These are phyloP conservation scores for Boletus rubropictus DNA, from an alignment of 768 basidiomycete genomes.

Conservation along the genomic window DNA sequence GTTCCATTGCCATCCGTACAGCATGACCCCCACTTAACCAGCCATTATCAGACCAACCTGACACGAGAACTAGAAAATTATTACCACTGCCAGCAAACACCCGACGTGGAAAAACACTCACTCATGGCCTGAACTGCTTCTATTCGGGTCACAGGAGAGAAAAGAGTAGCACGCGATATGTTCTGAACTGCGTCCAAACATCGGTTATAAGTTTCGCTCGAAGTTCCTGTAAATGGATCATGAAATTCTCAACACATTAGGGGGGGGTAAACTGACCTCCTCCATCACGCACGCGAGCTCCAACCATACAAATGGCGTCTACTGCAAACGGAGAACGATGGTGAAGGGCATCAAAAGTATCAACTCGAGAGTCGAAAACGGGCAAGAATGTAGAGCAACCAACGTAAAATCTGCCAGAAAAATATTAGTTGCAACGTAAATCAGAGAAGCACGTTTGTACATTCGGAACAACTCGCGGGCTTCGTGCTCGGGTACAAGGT, in stretches of 20 bases:
- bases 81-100: conserved; percentile 1
- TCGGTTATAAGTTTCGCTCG: conserved; percentile 66
- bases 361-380: conserved; percentile 75
- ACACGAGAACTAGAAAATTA: conserved; percentile 61
- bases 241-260: conserved; percentile 1
- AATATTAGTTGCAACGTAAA: conserved; percentile 11
- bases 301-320: conserved; percentile 90
- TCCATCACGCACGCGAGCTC: conserved; percentile 83
- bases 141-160: conserved; percentile 74
- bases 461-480: conserved; percentile 83
- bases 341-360: conserved; percentile 82
- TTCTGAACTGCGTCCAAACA: conserved; percentile 81
- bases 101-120: conserved; percentile 33
- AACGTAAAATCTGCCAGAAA: conserved; percentile 64
- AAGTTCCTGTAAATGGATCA: conserved; percentile 44
- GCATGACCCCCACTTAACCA: conserved; percentile 94
- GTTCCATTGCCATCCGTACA: conserved; percentile 94
- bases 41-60: conserved; percentile 94
- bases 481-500: conserved; percentile 73
- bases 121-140: conserved; percentile 95
- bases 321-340: conserved; percentile 91
- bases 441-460: conserved; percentile 33
- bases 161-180: conserved; percentile 81
- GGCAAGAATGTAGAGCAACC: conserved; percentile 92
- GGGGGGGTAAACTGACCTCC: conserved; percentile 50